Percentiles rank a stretch among this genome's conserved stretches.
These are phyloP conservation scores for Epichloe uncinata DNA, from an alignment of 2,329 filamentous ascomycete species.

Conservation along the genomic window DNA sequence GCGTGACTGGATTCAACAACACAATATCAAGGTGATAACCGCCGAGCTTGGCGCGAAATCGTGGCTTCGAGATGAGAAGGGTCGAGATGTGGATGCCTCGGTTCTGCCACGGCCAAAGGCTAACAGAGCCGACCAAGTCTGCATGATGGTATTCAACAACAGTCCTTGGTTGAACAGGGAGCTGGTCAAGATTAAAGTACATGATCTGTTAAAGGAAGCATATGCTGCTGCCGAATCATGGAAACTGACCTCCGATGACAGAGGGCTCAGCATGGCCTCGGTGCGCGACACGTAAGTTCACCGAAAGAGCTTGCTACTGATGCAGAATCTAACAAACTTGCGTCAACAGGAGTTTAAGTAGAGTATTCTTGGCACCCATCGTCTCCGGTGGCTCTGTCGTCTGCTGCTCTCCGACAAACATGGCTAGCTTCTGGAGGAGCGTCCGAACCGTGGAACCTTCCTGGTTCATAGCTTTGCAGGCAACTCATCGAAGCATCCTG, in stretches of 20 bases:
- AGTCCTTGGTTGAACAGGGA: conserved; percentile 3
- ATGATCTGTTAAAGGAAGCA: conserved; percentile 1
- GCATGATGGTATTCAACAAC: conserved; percentile 1
- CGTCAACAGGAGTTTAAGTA: not conserved
- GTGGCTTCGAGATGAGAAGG: not conserved
- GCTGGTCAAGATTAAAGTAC: not conserved
- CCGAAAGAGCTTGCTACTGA: not conserved
- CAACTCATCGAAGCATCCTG: not conserved
- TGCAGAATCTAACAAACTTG: not conserved
- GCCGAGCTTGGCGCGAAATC: not conserved
- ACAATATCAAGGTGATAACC: not conserved
- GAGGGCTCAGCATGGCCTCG: conserved; percentile 3
- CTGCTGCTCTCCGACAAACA: not conserved
- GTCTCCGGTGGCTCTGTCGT: not conserved
- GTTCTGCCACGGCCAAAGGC: not conserved
- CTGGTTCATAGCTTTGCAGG: not conserved
- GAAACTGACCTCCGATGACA: not conserved
- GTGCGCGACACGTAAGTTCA: conserved; percentile 4
- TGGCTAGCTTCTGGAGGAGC: not conserved
- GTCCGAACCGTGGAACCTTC: not conserved
- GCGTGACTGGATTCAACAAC: not conserved
- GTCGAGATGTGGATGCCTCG: not conserved
- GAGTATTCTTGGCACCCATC: not conserved
- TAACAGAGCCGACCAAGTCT: conserved; percentile 3
- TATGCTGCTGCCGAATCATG: conserved; percentile 1